Evolutionary conservation across 208 protist species (phyloP).

Genomic region (Perkinsela sp.): DNA sequence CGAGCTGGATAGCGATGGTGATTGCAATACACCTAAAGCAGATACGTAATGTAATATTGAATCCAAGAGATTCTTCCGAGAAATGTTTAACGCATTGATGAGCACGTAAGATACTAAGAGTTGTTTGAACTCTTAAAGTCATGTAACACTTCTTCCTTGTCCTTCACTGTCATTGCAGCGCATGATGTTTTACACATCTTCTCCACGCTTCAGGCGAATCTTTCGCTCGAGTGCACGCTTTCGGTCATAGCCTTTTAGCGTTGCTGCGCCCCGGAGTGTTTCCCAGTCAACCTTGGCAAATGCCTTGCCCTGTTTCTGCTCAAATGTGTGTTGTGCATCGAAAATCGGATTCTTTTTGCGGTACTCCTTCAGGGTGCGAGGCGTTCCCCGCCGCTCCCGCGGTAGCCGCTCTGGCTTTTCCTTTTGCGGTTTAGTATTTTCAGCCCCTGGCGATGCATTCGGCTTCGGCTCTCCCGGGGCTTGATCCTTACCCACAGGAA

Average conservation of each 20-base stretch:
- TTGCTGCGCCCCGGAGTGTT: neutral
- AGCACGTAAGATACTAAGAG: too few species aligned
- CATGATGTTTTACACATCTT: neutral
- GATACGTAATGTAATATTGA: too few species aligned
- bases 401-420: neutral
- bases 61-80: too few species aligned
- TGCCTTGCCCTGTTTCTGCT: neutral
- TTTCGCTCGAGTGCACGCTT: neutral
- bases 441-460: neutral
- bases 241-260: neutral
- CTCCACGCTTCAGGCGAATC: neutral
- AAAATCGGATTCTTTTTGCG: neutral
- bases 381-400: neutral
- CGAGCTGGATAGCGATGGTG: too few species aligned
- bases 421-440: neutral
- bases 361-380: neutral
- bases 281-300: neutral
- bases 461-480: neutral
- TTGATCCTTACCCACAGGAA: neutral
- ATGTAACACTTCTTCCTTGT: too few species aligned
- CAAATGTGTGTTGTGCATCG: neutral
- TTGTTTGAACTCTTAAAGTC: too few species aligned
- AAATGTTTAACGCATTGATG: too few species aligned
- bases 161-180: too few species aligned
- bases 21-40: too few species aligned